Base-by-base conservation (phyloP, 1,284 basidiomycete species). In the Rhodotorula glutinis region DNA sequence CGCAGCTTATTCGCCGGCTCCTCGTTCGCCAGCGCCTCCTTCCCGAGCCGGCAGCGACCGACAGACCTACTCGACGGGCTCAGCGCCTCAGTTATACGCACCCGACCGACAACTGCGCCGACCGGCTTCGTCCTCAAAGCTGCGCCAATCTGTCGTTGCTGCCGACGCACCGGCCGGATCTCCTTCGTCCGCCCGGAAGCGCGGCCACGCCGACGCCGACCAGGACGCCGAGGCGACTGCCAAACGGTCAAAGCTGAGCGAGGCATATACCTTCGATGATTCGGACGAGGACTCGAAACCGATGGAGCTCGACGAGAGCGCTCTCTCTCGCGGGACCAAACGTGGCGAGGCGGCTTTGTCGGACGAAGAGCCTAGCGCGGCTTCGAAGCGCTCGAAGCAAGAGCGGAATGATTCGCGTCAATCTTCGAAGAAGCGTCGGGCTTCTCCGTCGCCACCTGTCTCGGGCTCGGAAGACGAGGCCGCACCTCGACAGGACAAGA, bases 241-340 rank as follows among this genome's bases (percentile, higher is more conserved):
- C 25, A 66, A 66, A 56, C 55, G 65, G 9, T 53, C 60, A 0
- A 54, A 40, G 38, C 29, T 62, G 7, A 47, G 43, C 30, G 30
- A 40, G 29, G 27, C 25, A 13, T 49, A n/a, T 40, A 47, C 55
- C 23, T 57, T 53, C n/a, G 57, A 60, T 14, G 51, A 53, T 16
- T 51, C 56, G 43, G 57, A 64, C 41, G 55, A 51, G 19, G 58
- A 57, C 21, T 38, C 40, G n/a, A 40, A 27, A 33, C 27, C 63
- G 58, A 65, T 65, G 64, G 59, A 65, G 59, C 54, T 65, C 8
- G 58, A 65, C 33, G 43, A 54, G 38, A 41, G n/a, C 16, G 53
- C 47, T 16, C 43, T 13, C 23, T 23, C 29, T 9, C 46, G 46
- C 0, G 59, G 63, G 5, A 60, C 27, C 30, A 65, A 52, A 43